A percentile compares a stretch with the other conserved stretches of the same genome.
Evolutionary conservation across 495 filamentous ascomycete species (phyloP).

Genomic region (Lasiosphaeria hispida): DNA sequence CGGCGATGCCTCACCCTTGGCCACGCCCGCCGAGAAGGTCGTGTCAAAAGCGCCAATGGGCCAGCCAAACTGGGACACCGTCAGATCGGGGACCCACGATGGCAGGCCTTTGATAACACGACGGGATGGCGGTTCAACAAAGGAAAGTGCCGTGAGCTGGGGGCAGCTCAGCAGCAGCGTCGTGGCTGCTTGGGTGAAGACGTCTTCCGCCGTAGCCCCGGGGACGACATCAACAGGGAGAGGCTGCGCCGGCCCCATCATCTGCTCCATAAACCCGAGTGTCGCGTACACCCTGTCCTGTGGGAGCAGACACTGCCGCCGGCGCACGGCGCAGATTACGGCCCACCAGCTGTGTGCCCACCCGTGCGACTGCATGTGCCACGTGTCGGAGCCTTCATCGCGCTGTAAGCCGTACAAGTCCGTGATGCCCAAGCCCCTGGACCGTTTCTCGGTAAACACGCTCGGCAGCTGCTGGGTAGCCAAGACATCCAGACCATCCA

Average conservation of each 20-base stretch:
- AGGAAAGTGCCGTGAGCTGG: constrained; percentile 8
- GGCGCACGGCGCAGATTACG: constrained; percentile 3
- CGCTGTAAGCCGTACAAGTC: background rate
- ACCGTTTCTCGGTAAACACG: background rate
- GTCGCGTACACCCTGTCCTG: constrained; percentile 19
- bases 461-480: background rate
- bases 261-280: constrained; percentile 16
- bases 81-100: constrained; percentile 16
- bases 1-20: background rate
- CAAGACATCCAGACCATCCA: constrained; percentile 8
- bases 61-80: constrained; percentile 9
- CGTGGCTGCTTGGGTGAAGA: constrained; percentile 11
- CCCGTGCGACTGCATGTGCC: background rate
- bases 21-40: background rate
- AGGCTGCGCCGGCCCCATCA: background rate
- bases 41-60: constrained; percentile 13
- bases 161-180: constrained; percentile 9
- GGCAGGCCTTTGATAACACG: constrained; percentile 7
- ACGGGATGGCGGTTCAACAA: constrained; percentile 10
- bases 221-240: constrained; percentile 12
- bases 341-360: constrained; percentile 16
- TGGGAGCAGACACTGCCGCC: constrained; percentile 5
- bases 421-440: constrained; percentile 5
- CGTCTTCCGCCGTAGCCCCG: constrained; percentile 4
- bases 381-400: background rate